A percentile compares a stretch with the other conserved stretches of the same genome.
Conservation (phyloP, 2,329 filamentous ascomycete species). For the Stachybotrys chartarum region DNA sequence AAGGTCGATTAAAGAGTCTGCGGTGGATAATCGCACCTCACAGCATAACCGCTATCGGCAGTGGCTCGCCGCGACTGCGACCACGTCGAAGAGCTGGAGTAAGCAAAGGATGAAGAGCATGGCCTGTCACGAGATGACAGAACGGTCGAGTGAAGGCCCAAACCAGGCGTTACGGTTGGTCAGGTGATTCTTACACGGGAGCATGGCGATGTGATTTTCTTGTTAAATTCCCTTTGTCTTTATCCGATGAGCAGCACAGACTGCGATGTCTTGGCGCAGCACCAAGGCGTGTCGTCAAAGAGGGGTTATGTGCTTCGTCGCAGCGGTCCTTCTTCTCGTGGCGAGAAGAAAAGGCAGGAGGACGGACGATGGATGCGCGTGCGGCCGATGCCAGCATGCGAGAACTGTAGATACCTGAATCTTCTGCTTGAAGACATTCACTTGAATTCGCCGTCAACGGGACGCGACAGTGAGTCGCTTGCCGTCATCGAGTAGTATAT, state of each 20-base stretch:
- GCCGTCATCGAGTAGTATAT: background rate
- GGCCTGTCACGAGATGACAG: background rate
- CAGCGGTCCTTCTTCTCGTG: too few species aligned
- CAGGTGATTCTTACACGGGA: background rate
- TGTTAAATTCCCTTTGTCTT: background rate
- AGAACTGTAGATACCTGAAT: background rate
- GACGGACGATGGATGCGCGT: background rate
- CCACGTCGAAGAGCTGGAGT: background rate
- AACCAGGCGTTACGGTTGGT: background rate
- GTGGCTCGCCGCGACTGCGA: background rate
- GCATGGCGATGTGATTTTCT: background rate
- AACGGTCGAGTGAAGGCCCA: background rate
- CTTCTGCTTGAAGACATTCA: background rate
- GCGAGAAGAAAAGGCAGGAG: background rate
- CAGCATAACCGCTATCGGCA: background rate
- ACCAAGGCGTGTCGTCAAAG: background rate
- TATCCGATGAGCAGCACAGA: background rate
- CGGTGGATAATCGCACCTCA: too few species aligned
- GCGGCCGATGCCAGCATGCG: background rate
- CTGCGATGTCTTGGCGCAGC: background rate
- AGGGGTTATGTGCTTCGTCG: too few species aligned
- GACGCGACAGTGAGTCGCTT: too few species aligned
- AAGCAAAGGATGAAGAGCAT: background rate
- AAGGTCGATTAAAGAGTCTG: constrained; percentile 69
- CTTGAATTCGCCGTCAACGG: too few species aligned